A percentile compares a stretch with the other conserved stretches of the same genome.
phyloP scores from a whole-genome alignment of 495 filamentous ascomycete species.

The Hyaloscypha hepaticicola region DNA sequence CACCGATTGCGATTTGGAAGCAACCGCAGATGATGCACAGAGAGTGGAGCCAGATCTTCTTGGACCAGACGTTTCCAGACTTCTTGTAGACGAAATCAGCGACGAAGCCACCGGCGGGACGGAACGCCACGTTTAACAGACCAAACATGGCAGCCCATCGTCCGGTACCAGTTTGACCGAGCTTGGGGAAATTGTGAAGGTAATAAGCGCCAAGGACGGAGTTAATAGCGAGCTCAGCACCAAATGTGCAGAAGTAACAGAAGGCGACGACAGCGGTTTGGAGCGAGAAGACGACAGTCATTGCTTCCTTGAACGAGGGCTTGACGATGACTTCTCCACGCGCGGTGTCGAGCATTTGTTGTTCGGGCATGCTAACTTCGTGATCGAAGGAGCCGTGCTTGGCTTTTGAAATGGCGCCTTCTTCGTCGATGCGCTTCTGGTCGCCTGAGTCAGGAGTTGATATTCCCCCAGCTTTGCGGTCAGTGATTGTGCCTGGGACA shows the following conservation, averaged over 20 bases:
- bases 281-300: slow-evolving; percentile 58
- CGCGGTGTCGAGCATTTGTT: slow-evolving; percentile 56
- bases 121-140: slow-evolving; percentile 74
- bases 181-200: slow-evolving; percentile 67
- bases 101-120: slow-evolving; percentile 72
- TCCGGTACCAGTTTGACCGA: slow-evolving; percentile 70
- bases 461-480: slow-evolving; percentile 42
- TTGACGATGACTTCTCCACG: slow-evolving; percentile 64
- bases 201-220: slow-evolving; percentile 80
- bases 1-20: slow-evolving; percentile 70
- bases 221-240: slow-evolving; percentile 84
- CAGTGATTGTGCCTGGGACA: slow-evolving; percentile 27
- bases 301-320: slow-evolving; percentile 60
- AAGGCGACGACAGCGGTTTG: slow-evolving; percentile 66
- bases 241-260: slow-evolving; percentile 85
- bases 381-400: slow-evolving; percentile 41
- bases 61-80: slow-evolving; percentile 62
- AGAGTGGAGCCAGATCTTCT: slow-evolving; percentile 70
- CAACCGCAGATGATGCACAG: slow-evolving; percentile 63
- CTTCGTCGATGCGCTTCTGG: slow-evolving; percentile 36
- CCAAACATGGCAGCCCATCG: slow-evolving; percentile 91
- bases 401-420: slow-evolving; percentile 33
- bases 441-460: slow-evolving; percentile 38
- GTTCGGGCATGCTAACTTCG: slow-evolving; percentile 52
- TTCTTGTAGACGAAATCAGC: slow-evolving; percentile 69